phyloP scores from a whole-genome alignment of 75 land plant genomes.

The Picea sitchensis region DNA sequence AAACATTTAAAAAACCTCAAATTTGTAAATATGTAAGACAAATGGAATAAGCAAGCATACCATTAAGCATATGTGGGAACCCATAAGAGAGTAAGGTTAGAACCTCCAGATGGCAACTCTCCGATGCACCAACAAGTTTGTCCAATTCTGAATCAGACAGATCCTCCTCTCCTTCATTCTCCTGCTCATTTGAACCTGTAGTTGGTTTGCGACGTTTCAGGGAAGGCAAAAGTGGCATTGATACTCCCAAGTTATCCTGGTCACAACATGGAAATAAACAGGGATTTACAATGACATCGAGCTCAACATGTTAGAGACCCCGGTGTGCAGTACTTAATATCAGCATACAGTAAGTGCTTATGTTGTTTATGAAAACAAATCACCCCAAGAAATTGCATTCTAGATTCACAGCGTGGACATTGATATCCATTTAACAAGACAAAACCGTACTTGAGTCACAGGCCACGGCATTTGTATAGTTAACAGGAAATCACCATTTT shows the following conservation, averaged over 20 bases:
- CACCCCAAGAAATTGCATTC: too few species aligned
- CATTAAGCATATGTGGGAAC: background rate
- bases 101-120: conserved; percentile 62
- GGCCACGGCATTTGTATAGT: background rate
- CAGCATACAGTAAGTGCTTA: background rate
- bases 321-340: background rate
- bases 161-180: conserved; percentile 53
- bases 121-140: conserved; percentile 74
- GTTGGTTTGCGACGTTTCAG: conserved; percentile 43
- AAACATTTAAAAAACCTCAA: background rate
- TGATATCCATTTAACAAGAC: too few species aligned
- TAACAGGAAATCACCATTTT: background rate
- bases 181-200: conserved; percentile 27
- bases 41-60: background rate
- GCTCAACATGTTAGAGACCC: background rate
- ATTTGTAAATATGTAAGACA: background rate
- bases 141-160: conserved; percentile 61
- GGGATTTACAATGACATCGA: background rate
- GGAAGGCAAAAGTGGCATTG: conserved; percentile 16
- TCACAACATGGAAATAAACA: background rate
- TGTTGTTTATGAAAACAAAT: background rate
- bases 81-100: background rate
- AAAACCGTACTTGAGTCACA: too few species aligned
- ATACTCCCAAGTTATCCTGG: conserved; percentile 38
- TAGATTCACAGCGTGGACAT: too few species aligned